A percentile compares a stretch with the other conserved stretches of the same genome.
phyloP scores from a whole-genome alignment of 306 rosid genomes.

The Vigna mungo region DNA sequence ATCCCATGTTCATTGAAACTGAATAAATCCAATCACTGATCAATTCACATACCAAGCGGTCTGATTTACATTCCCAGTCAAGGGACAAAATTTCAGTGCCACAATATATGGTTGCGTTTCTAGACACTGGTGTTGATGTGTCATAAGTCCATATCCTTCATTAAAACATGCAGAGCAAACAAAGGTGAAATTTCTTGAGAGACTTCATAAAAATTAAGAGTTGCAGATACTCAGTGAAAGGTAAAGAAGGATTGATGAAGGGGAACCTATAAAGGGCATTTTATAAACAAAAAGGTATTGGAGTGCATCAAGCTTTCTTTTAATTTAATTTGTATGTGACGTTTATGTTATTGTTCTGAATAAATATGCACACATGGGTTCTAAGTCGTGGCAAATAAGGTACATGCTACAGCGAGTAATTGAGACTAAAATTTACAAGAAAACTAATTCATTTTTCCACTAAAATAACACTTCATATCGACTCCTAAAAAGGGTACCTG shows the following conservation, averaged over 20 bases:
- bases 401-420: slow-evolving; percentile 34
- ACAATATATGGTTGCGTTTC: slow-evolving; percentile 97
- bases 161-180: slow-evolving; percentile 36
- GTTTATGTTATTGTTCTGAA: slow-evolving; percentile 4
- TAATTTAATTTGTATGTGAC: background rate
- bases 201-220: slow-evolving; percentile 32
- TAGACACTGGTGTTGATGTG: slow-evolving; percentile 83
- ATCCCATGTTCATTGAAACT: slow-evolving; percentile 33
- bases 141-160: slow-evolving; percentile 96
- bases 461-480: slow-evolving; percentile 13
- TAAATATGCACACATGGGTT: background rate
- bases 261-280: slow-evolving; percentile 28
- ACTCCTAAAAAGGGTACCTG: slow-evolving; percentile 63
- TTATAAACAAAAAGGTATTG: slow-evolving; percentile 17
- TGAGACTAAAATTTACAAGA: slow-evolving; percentile 21
- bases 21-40: slow-evolving; percentile 23
- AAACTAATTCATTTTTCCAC: slow-evolving; percentile 4
- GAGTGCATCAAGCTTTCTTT: slow-evolving; percentile 13
- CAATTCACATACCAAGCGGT: slow-evolving; percentile 81
- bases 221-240: slow-evolving; percentile 22
- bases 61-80: slow-evolving; percentile 99
- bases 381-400: slow-evolving; percentile 25
- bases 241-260: slow-evolving; percentile 23
- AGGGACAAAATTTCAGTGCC: slow-evolving; percentile 91
- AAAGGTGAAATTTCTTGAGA: slow-evolving; percentile 37